Base-by-base conservation (phyloP, 805 yeast species). In the Candida golubevii region DNA sequence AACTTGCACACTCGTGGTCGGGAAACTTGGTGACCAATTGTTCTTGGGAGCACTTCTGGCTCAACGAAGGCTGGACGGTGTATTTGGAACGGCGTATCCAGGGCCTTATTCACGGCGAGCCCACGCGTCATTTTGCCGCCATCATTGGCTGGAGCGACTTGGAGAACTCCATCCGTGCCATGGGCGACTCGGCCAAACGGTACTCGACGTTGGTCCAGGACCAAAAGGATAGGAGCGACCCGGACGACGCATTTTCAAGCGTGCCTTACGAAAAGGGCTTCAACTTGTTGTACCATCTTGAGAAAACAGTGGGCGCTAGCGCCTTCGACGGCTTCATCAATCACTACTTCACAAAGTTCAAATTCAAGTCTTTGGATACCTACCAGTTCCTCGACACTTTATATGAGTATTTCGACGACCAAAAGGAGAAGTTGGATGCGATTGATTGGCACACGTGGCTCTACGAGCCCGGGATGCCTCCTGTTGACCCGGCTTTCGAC, bases 21-120 rank as follows among this genome's bases (percentile, higher is more conserved):
- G 97, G 97, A 36, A 89, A 89, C 59, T 74, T 88, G 52, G 96
- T 89, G 35, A 89, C 96, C 27, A 89, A 88, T 63, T 80, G 84
- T 56, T 84, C 93, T 0, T 89, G 96, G 93, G 90, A 87, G 59
- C 95, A 88, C 67, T 88, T 89, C 63, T 89, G 95, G 93, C 76
- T 89, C 53, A 89, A 89, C 62, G 97, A 89, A 69, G 97, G 97
- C 32, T 89, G 96, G 96, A 88, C 96, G 6, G 96, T 89, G 33
- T 89, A 89, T 62, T 65, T 89, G 32, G 97, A 89, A 65, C 78
- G 97, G 61, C 72, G 96, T 56, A 88, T 89, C 47, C 69, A 80
- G 27, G 95, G 86, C 13, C 77, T 73, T 12, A 62, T 88, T n/a
- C 88, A 87, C 58, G 96, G 93, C 23, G 91, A 86, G 55, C 65